Base-by-base conservation (phyloP, 1,139 yeast species). In the Protomyces pachydermus region DNA sequence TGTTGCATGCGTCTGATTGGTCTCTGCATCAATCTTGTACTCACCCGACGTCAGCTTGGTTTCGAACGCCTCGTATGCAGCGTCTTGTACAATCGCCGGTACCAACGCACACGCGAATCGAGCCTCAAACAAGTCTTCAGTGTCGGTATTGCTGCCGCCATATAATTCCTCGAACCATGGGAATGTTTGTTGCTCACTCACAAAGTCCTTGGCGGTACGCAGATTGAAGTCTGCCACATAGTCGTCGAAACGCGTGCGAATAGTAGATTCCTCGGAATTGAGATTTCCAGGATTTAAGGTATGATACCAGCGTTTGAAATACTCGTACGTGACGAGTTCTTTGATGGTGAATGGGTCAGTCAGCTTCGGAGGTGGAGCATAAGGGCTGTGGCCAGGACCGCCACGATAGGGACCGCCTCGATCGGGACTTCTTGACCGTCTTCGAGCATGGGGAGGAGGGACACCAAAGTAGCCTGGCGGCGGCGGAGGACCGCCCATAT, bases 101-200 rank as follows among this genome's bases (percentile, higher is more conserved):
- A 18, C 48, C 5, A 3, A 10, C 1, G 16, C 2, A 37, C 42
- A 37, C 5, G 65, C 14, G 66, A 54, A 6, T 64, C 68, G 12
- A 10, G 35, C 66, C 64, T 54, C 50, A 66, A 68, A 3, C 48
- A 35, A 3, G 23, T 37, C 23, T 38, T 58, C 38, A 60, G 50
- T 20, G 25, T 14, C 53, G 62, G 60, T 20, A 62, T 52, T 23
- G 57, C 60, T 3, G 45, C 64, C 56, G 16, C 46, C 66, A 51
- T 69, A 69, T n/a, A 61, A 42, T 42, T 69, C 71, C 28, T 60
- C 60, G 61, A 69, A 69, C 70, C 70, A 69, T 14, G 67, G 60
- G 34, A 62, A 68, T 39, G 64, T 58, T 14, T 45, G 62, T 51
- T 68, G 70, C 55, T 60, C 62, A 14, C 60, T 61, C 28, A 68